Base-by-base conservation (phyloP, 352 stramenopile species). In the Pythium sp. region DNA sequence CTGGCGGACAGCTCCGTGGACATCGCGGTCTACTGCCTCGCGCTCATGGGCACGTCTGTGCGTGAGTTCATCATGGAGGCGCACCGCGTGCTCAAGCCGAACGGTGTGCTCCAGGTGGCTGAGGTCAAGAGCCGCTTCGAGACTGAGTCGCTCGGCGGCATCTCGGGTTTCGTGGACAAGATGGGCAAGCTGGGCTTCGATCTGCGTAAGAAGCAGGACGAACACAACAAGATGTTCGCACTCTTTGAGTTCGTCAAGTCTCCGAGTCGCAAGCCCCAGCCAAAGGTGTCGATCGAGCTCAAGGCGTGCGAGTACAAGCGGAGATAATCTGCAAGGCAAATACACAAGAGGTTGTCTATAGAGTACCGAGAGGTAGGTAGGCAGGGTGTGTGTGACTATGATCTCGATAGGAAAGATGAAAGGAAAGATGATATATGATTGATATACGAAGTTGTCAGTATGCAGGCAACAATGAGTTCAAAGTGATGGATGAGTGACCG, bases 11-110 rank as follows among this genome's bases (percentile, higher is more conserved):
- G 77, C 60, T 91, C 78, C 20, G 84, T 99, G 2, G 96, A 99
- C 77, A 91, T 99, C 62, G 97, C 79, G 18, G 89, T 99, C 18
- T 99, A 99, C 76, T 99, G 94, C 74, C 84, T 99, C 26, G 95
- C 97, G 24, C 86, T 99, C 30, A 99, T 99, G 98, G 98, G 97
- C 26, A 99, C 94, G 26, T 99, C 98, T 71, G 83, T 99, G 47
- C 83, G 89, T 28, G 96, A 99, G 70, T 99, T 99, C 81, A 75
- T 99, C n/a, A 69, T 90, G 20, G 98, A 99, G 79, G 97, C 92
- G 9, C 79, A 96, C 69, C 89, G 97, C 58, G 95, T 99, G 61
- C 76, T 99, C 36, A 98, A 97, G 65, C 77, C 90, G 51, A 84
- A 88, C 68, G 97, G 97, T n/a, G 71, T 94, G 34, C 75, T 99